Base-by-base conservation (phyloP, 768 basidiomycete species). In the Pleurotus djamor region DNA sequence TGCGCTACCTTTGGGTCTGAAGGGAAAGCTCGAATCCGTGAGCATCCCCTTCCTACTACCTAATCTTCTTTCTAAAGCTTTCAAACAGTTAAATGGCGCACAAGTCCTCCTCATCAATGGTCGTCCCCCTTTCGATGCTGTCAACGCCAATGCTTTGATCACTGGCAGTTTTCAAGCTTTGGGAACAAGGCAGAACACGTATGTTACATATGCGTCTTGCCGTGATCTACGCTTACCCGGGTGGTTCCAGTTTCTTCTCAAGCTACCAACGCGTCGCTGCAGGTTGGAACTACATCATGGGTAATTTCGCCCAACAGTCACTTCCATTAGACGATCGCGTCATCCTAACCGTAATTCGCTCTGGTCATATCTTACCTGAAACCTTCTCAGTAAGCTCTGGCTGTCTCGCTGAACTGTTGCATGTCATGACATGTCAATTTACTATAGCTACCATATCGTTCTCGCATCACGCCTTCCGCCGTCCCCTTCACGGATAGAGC, bases 361-460 rank as follows among this genome's bases (percentile, higher is more conserved):
- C 74, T 45, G 75, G 77, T 55, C 72, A 68, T 48, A 74, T 64
- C 16, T 36, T 49, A 7, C 72, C 70, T 16, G 79, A 82, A 38
- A 82, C 75, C 3, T 68, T 86, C 62, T 76, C 74, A 1, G 84
- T 83, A 45, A 52, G 77, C 67, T 33, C 38, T 16, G 33, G 38
- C 13, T 14, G 13, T 50, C 48, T 9, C 32, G 59, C 14, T n/a
- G 17, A 36, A 47, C 38, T 12, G 41, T 33, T 36, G 36, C 35
- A 2, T n/a, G 44, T 14, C 38, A 13, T 8, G 28, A 35, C 59
- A 54, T 37, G 60, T 58, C 43, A 44, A 33, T 28, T 32, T 32
- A 35, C 9, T 55, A 6, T 48, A 86, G 84, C 68, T 86, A 55
- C 84, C 85, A 10, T 87, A 84, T 67, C 81, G 82, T 38, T 84